Base-by-base conservation (phyloP, 805 yeast genomes). In the Metschnikowia hibisci region DNA sequence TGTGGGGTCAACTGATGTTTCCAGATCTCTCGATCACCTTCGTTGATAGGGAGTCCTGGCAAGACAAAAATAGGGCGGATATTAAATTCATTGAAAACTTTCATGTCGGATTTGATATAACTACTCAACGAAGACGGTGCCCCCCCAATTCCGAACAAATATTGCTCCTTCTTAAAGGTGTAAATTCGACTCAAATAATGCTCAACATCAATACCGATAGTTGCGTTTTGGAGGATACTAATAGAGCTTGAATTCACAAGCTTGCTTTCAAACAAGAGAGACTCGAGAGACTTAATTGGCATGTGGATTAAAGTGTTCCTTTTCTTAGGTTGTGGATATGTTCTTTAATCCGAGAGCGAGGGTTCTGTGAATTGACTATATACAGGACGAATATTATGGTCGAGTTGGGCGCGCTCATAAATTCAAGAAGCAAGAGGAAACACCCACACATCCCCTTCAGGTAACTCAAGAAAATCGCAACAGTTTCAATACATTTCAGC, bases 31-130 rank as follows among this genome's bases (percentile, higher is more conserved):
- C 32, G 45, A 42, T 66, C 70, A 9, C 63, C 50, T n/a, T 28
- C 20, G 46, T 62, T 65, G 44, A 76, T 75, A 40, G 69, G 66
- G 44, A 81, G 67, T 1, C 97, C 97, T 4, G 81, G 74, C 45
- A 89, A 80, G 6, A 89, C 83, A 60, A 87, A 89, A 12, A 88
- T 64, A 0, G 96, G 95, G n/a, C 80, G 82, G 44, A 89, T 78
- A 39, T 79, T 75, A 47, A 72, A 73, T 41, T 78, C 80, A 39
- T 72, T 66, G 58, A 89, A 80, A 2, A 74, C 72, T 34, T 72
- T 70, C 40, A 88, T 65, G 56, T 88, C 95, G 1, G 79, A 62
- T 41, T 80, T 81, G 36, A 87, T 64, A 52, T 72, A 71, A 46
- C 66, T 66, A 44, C 68, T 71, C 48, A 88, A 63, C 3, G 87